Evolutionary conservation across 2,329 filamentous ascomycete genomes (phyloP), one percentile per base, ranked within the genome.

Genomic region (Cladosporium colombiae): DNA sequence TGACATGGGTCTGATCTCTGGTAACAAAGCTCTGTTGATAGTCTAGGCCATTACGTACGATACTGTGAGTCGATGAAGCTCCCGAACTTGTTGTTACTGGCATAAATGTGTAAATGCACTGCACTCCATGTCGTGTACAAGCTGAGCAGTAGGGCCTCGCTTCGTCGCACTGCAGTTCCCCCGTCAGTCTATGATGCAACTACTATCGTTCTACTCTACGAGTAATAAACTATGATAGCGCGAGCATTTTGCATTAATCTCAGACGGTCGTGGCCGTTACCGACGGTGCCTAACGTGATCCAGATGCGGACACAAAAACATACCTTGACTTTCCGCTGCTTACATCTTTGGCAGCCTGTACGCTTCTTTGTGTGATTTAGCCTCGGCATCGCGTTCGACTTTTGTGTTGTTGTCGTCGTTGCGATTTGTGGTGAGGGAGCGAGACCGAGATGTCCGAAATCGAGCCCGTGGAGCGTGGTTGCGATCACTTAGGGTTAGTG

Each of bases 251-350:
- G 35, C 2, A 46, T 4, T 1, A 46, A 11, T 10, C n/a, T 46
- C 3, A 46, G 3, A 21, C 40, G 40, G 16, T n/a, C 16, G 5
- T n/a, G 16, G 18, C 37, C 7, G 2, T n/a, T 44, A 7, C 16
- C 37, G 2, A n/a, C 18, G 18, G 37, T n/a, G 18, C 37, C 37
- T n/a, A 7, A n/a, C 18, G 37, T 44, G 16, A 3, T 44, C 7
- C 6, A 16, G 7, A 18, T 29, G 5, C 18, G 18, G 52, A 33
- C 29, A n/a, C 52, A n/a, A 29, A 5, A 13, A 52, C 63, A 18
- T 52, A 65, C 70, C 67, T 73, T 71, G 27, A 72, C 71, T 52
- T 72, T 71, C 16, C 70, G 62, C 31, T 64, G 60, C 64, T 72
- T 73, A 64, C 70, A 73, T 52, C 68, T 64, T 58, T 70, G 68